phyloP scores from a whole-genome alignment of 495 filamentous ascomycete species.

The Venustampulla echinocandica region DNA sequence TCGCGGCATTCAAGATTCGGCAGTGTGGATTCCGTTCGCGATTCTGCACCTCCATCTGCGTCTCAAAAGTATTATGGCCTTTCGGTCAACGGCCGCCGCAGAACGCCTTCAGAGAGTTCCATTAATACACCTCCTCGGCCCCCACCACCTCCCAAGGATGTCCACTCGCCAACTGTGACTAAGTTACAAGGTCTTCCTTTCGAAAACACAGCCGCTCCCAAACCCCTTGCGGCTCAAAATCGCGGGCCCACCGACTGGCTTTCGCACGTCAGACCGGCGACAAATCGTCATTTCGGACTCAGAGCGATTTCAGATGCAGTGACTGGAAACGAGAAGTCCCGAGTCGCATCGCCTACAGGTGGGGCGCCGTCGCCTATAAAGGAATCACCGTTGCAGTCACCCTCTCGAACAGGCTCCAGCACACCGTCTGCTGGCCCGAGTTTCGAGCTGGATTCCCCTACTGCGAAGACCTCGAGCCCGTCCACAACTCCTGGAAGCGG shows the following conservation, averaged over 20 bases:
- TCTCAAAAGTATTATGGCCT: constrained; percentile 57
- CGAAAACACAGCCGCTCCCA: constrained; percentile 40
- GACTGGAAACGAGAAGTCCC: constrained; percentile 50
- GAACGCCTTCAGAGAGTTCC: constrained; percentile 42
- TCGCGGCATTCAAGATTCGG: constrained; percentile 71
- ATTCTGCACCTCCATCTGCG: constrained; percentile 33
- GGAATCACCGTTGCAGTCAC: constrained; percentile 58
- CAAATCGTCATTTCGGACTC: constrained; percentile 49
- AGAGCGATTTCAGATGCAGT: constrained; percentile 76
- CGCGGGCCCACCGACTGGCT: constrained; percentile 38
- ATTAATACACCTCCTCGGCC: constrained; percentile 37
- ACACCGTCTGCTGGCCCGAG: constrained; percentile 77
- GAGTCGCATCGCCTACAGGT: constrained; percentile 42
- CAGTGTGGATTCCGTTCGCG: constrained; percentile 53
- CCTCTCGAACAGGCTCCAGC: constrained; percentile 71
- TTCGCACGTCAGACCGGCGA: constrained; percentile 46
- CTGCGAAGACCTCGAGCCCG: constrained; percentile 48
- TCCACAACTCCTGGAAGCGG: constrained; percentile 31
- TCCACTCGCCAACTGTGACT: constrained; percentile 50
- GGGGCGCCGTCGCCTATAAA: constrained; percentile 41
- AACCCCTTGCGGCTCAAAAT: constrained; percentile 37
- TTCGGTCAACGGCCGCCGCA: constrained; percentile 32
- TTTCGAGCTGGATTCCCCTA: constrained; percentile 68
- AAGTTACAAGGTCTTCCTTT: constrained; percentile 52
- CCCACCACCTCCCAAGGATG: constrained; percentile 29